Base-by-base conservation (phyloP, 1,139 yeast genomes). In the Taphrina pruni region DNA sequence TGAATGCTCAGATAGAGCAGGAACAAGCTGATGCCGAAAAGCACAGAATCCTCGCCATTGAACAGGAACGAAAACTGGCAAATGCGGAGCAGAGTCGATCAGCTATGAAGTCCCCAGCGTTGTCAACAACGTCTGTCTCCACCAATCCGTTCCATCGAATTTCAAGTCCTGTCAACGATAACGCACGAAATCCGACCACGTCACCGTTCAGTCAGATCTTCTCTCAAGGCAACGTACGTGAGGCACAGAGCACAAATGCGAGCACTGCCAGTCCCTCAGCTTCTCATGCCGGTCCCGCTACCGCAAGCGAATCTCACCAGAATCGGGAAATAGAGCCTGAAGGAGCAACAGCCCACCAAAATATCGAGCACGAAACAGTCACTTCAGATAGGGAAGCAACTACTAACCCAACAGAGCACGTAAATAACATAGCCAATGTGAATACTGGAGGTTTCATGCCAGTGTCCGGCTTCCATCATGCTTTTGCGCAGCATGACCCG, bases 1-100 rank as follows among this genome's bases (percentile, higher is more conserved):
- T 83, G 72, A 81, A 80, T 74, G 74, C 78, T 17, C 80, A 81
- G 64, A 75, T 85, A 56, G 81, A 82, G 56, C 74, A 74, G 14
- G 75, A 77, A 39, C 78, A 78, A 57, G 73, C 75, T 60, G 76
- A 75, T 39, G 81, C 52, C 80, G 76, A 70, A 73, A 75, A 60
- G 69, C 71, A 79, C 75, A 38, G 77, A 75, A 72, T 84, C 46
- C 32, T 26, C 20, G 55, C 61, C 17, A 45, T 64, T 46, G 67
- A 64, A 20, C 50, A 17, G 17, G 67, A 64, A 26, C 55, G 67
- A 14, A 48, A 39, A 17, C 32, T 35, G 48, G 67, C 67, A 32
- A 45, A 54, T 45, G 61, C 46, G 71, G 71, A 39, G 71, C 73
- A 62, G 71, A 73, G 38, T 12, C 58, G 32, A 6, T 58, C 64